Base-by-base conservation (phyloP, 495 filamentous ascomycete genomes). In the Aspergillus mulundensis region DNA sequence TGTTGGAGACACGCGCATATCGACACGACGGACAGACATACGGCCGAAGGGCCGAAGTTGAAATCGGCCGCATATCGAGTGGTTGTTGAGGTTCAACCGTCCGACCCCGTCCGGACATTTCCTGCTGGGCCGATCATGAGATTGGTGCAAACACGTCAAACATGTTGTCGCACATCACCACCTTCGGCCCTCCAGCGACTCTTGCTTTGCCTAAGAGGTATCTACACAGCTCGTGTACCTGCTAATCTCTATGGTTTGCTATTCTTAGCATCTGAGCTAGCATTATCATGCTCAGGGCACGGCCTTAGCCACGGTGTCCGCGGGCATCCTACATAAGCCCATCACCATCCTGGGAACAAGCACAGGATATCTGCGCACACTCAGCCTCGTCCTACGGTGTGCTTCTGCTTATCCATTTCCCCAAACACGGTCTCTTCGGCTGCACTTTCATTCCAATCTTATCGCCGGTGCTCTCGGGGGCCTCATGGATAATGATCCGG, bases 21-120 rank as follows among this genome's bases (percentile, higher is more conserved):
- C 71, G 68, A 53, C 75, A 78, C 14, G 75, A 74, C 15, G 68
- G 61, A 55, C 75, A 77, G 56, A 77, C 57, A 42, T 76, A 78
- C 6, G 69, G 66, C 51, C 73, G 72, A 28, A 75, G 53, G 5
- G 63, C 61, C 40, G 61, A 62, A 59, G 66, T 61, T 16, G 66
- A 53, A 54, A 74, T 64, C 52, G 66, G 55, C 42, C 70, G 72
- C 73, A 78, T 77, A 56, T 57, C 70, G 62, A 50, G 49, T 55
- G 49, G 36, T 40, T 42, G 43, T 5, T 46, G 14, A 16, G 54
- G 50, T 41, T 50, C 49, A 44, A 30, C 25, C 8, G 25, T 25
- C 16, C 16, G 25, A 16, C 20, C 10, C 19, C 18, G 16, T 46
- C 34, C 32, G 32, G 32, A 32, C 43, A 30, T 61, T 36, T 49